Evolutionary conservation across 1,284 basidiomycete species (phyloP).

Genomic region (Trametes pubescens): DNA sequence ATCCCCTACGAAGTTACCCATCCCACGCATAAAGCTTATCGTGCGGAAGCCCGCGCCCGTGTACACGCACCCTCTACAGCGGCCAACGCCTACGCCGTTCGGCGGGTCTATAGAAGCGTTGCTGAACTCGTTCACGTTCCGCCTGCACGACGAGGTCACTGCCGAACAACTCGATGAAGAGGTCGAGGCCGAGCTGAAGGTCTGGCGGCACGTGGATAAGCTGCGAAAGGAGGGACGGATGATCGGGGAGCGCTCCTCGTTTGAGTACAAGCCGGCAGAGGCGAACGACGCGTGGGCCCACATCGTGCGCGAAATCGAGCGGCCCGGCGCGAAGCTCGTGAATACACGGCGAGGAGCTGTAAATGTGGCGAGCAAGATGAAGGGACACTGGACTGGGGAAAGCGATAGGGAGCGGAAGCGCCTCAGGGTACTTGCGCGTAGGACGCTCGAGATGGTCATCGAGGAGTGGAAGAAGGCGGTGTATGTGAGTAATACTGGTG

Average conservation of each 20-base stretch:
- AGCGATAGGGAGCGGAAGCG: slow-evolving; percentile 74
- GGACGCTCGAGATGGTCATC: slow-evolving; percentile 73
- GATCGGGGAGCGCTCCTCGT: slow-evolving; percentile 34
- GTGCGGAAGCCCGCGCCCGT: slow-evolving; percentile 67
- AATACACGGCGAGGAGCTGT: slow-evolving; percentile 57
- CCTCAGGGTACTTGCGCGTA: slow-evolving; percentile 73
- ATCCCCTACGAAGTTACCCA: slow-evolving; percentile 36
- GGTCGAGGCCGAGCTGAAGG: slow-evolving; percentile 57
- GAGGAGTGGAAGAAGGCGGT: slow-evolving; percentile 92
- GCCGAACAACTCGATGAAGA: slow-evolving; percentile 51
- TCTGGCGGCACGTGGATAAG: slow-evolving; percentile 61
- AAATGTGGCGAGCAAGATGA: slow-evolving; percentile 74
- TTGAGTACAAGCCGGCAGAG: slow-evolving; percentile 23
- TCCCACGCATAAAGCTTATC: slow-evolving; percentile 73
- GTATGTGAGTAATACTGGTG: slow-evolving; percentile 62
- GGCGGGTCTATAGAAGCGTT: slow-evolving; percentile 62
- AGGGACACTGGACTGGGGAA: slow-evolving; percentile 82
- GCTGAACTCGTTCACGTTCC: slow-evolving; percentile 65
- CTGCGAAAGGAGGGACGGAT: slow-evolving; percentile 52
- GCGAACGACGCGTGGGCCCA: slow-evolving; percentile 56
- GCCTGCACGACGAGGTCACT: slow-evolving; percentile 60
- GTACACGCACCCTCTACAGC: slow-evolving; percentile 74
- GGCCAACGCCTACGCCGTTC: slow-evolving; percentile 59
- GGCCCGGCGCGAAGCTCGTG: slow-evolving; percentile 51
- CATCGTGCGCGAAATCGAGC: slow-evolving; percentile 56